Evolutionary conservation across 2,329 filamentous ascomycete species (phyloP), one percentile per base, ranked within the genome.

Genomic region (Diplodia mutila): DNA sequence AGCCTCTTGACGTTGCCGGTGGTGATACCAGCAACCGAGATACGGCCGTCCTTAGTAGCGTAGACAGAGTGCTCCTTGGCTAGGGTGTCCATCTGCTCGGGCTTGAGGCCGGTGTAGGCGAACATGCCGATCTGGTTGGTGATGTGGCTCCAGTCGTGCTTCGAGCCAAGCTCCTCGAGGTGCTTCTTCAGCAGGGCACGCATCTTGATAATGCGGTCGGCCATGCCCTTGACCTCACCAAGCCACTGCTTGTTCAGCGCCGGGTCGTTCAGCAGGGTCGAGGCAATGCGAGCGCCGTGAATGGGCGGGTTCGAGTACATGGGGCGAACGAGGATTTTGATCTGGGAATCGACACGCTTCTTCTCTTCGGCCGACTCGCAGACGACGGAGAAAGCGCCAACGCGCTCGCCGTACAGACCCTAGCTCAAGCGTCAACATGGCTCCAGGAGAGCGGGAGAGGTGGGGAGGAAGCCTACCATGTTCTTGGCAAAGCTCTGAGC

Each of bases 191-290:
- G 89, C 66, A 97, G 88, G 70, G 92, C 90, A 75, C 95, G 92
- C 95, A 99, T 99, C 81, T 89, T 92, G 83, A 99, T 98, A 86
- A 99, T 99, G 79, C 95, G 94, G 83, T 97, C 93, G 70, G 95
- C 95, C 95, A 99, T 99, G 75, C 86, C 92, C 90, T 98, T 97
- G 82, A 99, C 93, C 85, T 99, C 95, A 69, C 85, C 89, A 65
- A 97, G 88, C 95, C 95, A 99, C 84, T 98, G 93, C 83, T 92
- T 83, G 87, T 97, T 94, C 71, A 98, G 87, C 48, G 85, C 85
- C 23, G 91, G 84, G 80, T 93, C 90, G 85, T 94, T 95, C 77
- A 99, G 87, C 81, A 99, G 97, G 83, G 93, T 88, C 71, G 91
- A 90, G 69, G 95, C 95, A 77, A 99, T 92, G 77, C 95, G 94